phyloP scores from a whole-genome alignment of 176 grass and related monocot genomes.

The Musa acuminata region DNA sequence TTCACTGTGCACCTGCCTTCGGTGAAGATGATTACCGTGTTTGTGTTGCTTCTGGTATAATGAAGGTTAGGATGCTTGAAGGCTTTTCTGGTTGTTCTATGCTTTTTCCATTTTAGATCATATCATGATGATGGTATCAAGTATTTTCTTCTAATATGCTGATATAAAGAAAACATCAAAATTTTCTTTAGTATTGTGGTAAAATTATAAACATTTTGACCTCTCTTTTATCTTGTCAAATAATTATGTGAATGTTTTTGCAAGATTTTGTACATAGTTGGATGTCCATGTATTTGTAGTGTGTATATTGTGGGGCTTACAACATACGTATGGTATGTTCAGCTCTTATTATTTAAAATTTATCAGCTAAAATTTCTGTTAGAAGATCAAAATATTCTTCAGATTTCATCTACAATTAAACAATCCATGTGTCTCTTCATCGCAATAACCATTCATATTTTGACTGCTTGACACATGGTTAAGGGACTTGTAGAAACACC shows the following conservation, averaged over 20 bases:
- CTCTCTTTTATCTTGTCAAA: not conserved
- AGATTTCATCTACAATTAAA: not conserved
- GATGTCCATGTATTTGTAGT: too few species aligned
- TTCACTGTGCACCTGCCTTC: conserved; percentile 93
- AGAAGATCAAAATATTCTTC: not conserved
- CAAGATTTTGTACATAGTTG: too few species aligned
- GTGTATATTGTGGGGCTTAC: too few species aligned
- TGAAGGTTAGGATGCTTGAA: conserved; percentile 32
- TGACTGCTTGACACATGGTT: not conserved
- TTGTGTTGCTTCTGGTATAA: conserved; percentile 76
- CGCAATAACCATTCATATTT: not conserved
- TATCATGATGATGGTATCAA: not conserved
- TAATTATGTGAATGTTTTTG: too few species aligned
- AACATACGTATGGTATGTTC: too few species aligned
- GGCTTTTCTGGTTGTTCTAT: not conserved
- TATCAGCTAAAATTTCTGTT: not conserved
- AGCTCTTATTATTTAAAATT: too few species aligned
- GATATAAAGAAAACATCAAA: not conserved
- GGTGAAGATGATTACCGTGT: conserved; percentile 97
- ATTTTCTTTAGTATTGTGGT: not conserved
- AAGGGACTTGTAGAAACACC: too few species aligned
- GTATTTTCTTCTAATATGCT: not conserved
- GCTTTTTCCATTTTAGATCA: not conserved
- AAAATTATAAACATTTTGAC: not conserved
- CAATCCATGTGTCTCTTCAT: not conserved